Evolutionary conservation across 768 basidiomycete species (phyloP).

Genomic region (Vararia minispora): DNA sequence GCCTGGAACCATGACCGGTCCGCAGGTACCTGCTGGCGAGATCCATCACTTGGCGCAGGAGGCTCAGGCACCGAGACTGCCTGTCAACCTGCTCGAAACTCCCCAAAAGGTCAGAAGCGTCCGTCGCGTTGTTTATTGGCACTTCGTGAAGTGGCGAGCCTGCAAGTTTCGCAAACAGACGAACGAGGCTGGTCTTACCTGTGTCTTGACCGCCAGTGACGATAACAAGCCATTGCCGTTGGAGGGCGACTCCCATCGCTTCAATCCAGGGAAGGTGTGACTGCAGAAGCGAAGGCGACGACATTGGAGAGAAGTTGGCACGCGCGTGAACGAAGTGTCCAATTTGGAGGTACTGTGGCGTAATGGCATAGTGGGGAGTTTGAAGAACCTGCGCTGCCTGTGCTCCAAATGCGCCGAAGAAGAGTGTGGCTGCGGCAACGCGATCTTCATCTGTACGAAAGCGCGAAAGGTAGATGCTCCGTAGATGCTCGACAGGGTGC

Average conservation of each 20-base stretch:
- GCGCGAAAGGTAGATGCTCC: constrained; percentile 71
- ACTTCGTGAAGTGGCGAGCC: constrained; percentile 67
- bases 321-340: constrained; percentile 46
- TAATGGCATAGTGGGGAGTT: constrained; percentile 30
- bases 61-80: constrained; percentile 24
- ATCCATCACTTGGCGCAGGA: constrained; percentile 30
- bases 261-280: constrained; percentile 57
- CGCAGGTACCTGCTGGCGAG: constrained; percentile 30
- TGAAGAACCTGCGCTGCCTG: constrained; percentile 16
- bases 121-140: constrained; percentile 74
- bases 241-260: constrained; percentile 60
- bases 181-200: constrained; percentile 75
- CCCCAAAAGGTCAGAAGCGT: constrained; percentile 89
- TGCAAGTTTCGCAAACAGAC: constrained; percentile 54
- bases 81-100: constrained; percentile 87
- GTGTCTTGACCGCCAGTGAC: constrained; percentile 60
- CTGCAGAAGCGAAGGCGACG: constrained; percentile 40
- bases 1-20: constrained; percentile 16
- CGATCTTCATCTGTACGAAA: constrained; percentile 74
- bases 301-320: constrained; percentile 19
- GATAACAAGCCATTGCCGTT: constrained; percentile 82
- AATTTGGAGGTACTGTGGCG: constrained; percentile 44
- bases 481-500: constrained; percentile 55
- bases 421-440: constrained; percentile 34
- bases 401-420: constrained; percentile 38